Base-by-base conservation (phyloP, 2,329 filamentous ascomycete genomes). In the Allantophomopsis cytisporea region DNA sequence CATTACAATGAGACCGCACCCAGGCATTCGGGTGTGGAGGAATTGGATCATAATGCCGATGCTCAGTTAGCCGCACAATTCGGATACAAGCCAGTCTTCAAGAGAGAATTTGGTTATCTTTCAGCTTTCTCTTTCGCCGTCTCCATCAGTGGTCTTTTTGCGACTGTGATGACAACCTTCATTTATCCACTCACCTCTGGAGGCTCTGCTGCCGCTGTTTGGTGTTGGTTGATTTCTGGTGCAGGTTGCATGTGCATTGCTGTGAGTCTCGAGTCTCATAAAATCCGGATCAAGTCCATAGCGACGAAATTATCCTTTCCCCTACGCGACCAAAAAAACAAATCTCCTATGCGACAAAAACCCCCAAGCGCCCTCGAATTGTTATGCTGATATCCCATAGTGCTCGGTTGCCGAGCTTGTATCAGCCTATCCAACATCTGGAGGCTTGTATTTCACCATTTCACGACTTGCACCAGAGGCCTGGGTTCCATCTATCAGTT, bases 91-190 rank as follows among this genome's bases (percentile, higher is more conserved):
- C 48, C 68, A 54, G 71, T 74, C 39, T 73, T 74, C 58, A 71
- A 71, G 54, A 65, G 72, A 45, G 69, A 76, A 48, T 76, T 76
- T 46, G 64, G 64, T 41, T 72, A 71, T 40, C 57, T 70, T 12
- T 73, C 71, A 45, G 71, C 69, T 45, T 73, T 77, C 54, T 75
- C 70, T 39, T 77, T 76, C 49, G 72, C 72, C 38, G 66, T 76
- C 49, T 67, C 63, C 48, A 71, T 76, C 47, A 66, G 61, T 37
- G 71, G 70, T 34, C 60, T 74, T 15, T 74, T 71, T 49, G 62
- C 69, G 20, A 73, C 69, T 7, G 63, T 70, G 43, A 65, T 68
- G 47, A 73, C 71, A 3, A 75, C 71, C 23, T 70, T 72, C 48
- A 60, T 59, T 11, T 72, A 67, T 47, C 69, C 71, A 2, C 59